These are phyloP conservation scores for Ophiostoma triangulosporum DNA, from an alignment of 2,329 filamentous ascomycete species.

Conservation along the genomic window DNA sequence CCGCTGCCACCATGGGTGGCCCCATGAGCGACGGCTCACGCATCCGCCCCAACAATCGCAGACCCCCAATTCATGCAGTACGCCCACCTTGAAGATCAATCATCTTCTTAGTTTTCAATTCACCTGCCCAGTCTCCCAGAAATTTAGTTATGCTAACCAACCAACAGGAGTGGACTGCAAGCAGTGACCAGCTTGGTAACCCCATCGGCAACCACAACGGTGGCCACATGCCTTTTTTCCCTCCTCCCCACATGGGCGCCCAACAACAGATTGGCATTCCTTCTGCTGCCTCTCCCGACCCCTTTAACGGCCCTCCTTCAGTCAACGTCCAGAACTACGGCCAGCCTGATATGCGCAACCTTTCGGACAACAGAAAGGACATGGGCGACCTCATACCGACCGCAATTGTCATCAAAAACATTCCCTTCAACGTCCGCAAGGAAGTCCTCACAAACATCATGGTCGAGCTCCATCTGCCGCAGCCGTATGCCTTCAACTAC, in stretches of 20 bases:
- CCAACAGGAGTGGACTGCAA: slow-evolving; percentile 16
- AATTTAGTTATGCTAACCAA: neutral
- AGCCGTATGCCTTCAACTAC: slow-evolving; percentile 98
- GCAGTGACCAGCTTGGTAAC: slow-evolving; percentile 10
- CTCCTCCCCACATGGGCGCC: slow-evolving; percentile 3
- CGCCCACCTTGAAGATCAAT: slow-evolving; percentile 3
- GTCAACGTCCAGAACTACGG: slow-evolving; percentile 25
- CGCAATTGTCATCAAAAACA: slow-evolving; percentile 98
- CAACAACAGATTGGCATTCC: slow-evolving; percentile 20
- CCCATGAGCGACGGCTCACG: slow-evolving; percentile 52
- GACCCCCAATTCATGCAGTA: slow-evolving; percentile 60
- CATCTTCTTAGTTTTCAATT: slow-evolving; percentile 1
- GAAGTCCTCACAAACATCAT: slow-evolving; percentile 87
- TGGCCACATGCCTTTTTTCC: slow-evolving; percentile 11
- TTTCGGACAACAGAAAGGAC: slow-evolving; percentile 32
- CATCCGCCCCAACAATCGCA: slow-evolving; percentile 37
- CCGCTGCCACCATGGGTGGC: slow-evolving; percentile 48
- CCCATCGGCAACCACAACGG: slow-evolving; percentile 1
- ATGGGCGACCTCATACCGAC: slow-evolving; percentile 91
- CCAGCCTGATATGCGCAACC: slow-evolving; percentile 23
- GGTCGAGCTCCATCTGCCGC: slow-evolving; percentile 83
- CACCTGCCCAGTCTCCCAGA: too few relatives aligned
- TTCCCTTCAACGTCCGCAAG: slow-evolving; percentile 95
- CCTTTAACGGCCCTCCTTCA: slow-evolving; percentile 14
- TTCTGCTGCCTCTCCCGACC: slow-evolving; percentile 29